These are phyloP conservation scores for Neofusicoccum umdonicola DNA, from an alignment of 2,329 filamentous ascomycete species.

Conservation along the genomic window DNA sequence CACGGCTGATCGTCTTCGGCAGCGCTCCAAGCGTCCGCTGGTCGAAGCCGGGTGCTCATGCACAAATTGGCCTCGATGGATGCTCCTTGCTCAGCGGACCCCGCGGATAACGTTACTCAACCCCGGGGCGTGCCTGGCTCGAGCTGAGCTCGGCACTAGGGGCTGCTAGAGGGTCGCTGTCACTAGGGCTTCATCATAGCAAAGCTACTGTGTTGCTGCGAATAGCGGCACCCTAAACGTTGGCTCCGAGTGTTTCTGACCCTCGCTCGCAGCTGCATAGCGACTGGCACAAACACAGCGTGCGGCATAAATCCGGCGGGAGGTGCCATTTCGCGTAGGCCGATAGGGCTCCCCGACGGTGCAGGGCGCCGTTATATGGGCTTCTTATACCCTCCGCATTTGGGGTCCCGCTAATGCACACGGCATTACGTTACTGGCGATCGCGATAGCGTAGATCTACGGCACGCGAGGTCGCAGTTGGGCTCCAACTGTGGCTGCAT, in stretches of 20 bases:
- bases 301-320: conserved; percentile 5
- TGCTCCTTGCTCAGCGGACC: not conserved
- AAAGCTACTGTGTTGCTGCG: not conserved
- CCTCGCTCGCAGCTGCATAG: not conserved
- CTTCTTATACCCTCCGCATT: conserved; percentile 3
- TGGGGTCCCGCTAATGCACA: conserved; percentile 1
- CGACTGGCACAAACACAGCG: not conserved
- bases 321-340: conserved; percentile 4
- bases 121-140: not conserved
- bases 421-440: conserved; percentile 10
- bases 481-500: not conserved
- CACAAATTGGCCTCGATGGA: not conserved
- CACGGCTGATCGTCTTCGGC: conserved; percentile 3
- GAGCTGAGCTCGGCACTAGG: no score
- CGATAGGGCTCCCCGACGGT: not conserved
- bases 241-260: not conserved
- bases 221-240: not conserved
- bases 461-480: not conserved
- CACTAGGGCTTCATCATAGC: not conserved
- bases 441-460: not conserved
- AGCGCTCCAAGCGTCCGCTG: not conserved
- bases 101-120: not conserved
- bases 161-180: not conserved
- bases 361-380: not conserved
- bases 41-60: not conserved